Conservation (phyloP, 257 asterid species). For the Jaltomata sinuosa region DNA sequence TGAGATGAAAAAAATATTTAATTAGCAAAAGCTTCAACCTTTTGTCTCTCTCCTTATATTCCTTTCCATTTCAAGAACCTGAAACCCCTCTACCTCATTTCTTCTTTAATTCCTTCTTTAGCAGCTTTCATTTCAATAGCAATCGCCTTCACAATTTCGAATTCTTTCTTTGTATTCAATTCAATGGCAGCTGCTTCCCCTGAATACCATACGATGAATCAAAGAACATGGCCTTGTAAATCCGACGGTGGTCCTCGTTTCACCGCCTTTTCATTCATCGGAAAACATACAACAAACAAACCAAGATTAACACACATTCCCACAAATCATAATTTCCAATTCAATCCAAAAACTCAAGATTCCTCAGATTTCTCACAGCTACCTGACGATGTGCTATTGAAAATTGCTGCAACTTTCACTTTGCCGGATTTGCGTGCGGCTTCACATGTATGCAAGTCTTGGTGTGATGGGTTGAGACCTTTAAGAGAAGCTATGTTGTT, state of each 20-base stretch:
- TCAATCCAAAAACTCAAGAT: not conserved
- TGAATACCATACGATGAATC: constrained; percentile 21
- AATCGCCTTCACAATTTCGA: not conserved
- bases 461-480: constrained; percentile 81
- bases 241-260: constrained; percentile 25
- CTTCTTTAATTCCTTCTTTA: not conserved
- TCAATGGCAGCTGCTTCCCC: not conserved
- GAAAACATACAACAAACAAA: constrained; percentile 13
- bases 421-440: constrained; percentile 51
- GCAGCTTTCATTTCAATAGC: not conserved
- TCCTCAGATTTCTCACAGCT: constrained; percentile 39
- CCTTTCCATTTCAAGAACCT: not conserved
- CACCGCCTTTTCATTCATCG: constrained; percentile 18
- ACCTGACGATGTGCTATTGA: constrained; percentile 48
- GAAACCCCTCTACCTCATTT: not conserved
- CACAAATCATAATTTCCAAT: constrained; percentile 6
- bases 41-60: not conserved
- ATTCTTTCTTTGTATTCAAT: not conserved
- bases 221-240: constrained; percentile 31
- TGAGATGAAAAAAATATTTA: no score
- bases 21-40: not conserved
- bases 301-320: not conserved
- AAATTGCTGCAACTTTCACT: constrained; percentile 47
- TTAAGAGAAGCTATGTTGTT: constrained; percentile 59
- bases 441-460: constrained; percentile 67